phyloP scores from a whole-genome alignment of 176 grass and related monocot species.

The Oryza nivara region DNA sequence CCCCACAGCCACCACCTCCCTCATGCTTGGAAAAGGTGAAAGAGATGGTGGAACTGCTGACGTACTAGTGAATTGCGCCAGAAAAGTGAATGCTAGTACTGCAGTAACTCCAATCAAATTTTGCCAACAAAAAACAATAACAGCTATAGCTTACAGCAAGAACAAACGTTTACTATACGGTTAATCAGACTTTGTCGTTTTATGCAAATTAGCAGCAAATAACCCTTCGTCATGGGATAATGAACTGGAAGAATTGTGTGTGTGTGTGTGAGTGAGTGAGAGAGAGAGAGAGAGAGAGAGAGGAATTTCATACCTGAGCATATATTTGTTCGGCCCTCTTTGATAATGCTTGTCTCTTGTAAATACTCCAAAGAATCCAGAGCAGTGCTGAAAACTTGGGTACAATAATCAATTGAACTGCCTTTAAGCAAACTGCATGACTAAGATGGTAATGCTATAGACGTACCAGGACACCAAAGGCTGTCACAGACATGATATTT shows the following conservation, averaged over 20 bases:
- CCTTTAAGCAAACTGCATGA: not conserved
- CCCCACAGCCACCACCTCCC: not conserved
- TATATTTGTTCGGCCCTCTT: slow-evolving; percentile 77
- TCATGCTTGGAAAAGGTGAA: not conserved
- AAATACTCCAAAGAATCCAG: slow-evolving; percentile 48
- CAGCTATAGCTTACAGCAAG: not conserved
- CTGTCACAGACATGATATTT: slow-evolving; percentile 45
- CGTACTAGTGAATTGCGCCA: not conserved
- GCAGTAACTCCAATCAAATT: not conserved
- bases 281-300: not conserved
- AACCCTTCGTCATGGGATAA: not conserved
- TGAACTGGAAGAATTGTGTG: not conserved
- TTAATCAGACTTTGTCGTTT: not conserved
- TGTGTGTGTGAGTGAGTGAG: not conserved
- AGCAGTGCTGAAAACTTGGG: slow-evolving; percentile 62
- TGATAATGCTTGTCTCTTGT: slow-evolving; percentile 44
- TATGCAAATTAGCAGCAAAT: slow-evolving; percentile 15
- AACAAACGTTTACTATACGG: not conserved
- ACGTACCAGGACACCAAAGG: slow-evolving; percentile 57
- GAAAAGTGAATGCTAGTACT: not conserved
- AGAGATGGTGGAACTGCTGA: not conserved
- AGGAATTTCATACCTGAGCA: slow-evolving; percentile 52
- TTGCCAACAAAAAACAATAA: not conserved
- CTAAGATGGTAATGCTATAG: not conserved
- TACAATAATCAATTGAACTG: slow-evolving; percentile 41